Conservation (phyloP, 129 eudicot genomes). For the Arctium minus region DNA sequence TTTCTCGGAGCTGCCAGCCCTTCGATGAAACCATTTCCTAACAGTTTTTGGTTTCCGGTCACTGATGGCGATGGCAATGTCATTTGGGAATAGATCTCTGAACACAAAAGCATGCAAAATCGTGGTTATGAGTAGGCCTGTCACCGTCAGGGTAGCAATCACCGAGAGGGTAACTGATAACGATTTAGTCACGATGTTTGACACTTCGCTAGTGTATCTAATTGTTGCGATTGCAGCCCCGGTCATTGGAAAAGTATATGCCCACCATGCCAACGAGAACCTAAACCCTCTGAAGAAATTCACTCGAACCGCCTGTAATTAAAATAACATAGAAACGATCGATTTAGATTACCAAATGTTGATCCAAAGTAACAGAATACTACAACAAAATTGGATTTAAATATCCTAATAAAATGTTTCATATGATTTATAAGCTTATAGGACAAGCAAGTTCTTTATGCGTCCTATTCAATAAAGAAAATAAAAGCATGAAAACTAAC, state of each 20-base stretch:
- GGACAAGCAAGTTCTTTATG: neutral
- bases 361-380: no score
- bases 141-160: constrained; percentile 53
- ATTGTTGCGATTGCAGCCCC: constrained; percentile 82
- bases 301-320: constrained; percentile 66
- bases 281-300: constrained; percentile 84
- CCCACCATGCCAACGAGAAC: constrained; percentile 97
- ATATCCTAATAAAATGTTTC: no score
- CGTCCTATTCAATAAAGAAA: neutral
- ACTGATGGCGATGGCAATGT: constrained; percentile 79
- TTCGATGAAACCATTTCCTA: constrained; percentile 55
- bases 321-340: neutral
- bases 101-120: constrained; percentile 67
- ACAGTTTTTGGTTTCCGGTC: constrained; percentile 41
- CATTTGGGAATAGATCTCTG: constrained; percentile 75
- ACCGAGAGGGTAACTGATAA: constrained; percentile 33
- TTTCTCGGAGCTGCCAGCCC: constrained; percentile 45
- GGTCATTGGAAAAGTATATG: constrained; percentile 93
- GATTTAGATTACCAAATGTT: neutral
- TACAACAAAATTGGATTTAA: no score
- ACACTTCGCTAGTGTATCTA: constrained; percentile 56
- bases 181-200: constrained; percentile 40
- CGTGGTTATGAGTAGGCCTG: constrained; percentile 54
- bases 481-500: constrained; percentile 3
- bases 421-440: no score